Evolutionary conservation across 331 rosid species (phyloP).

Genomic region (Spiraea crenata): DNA sequence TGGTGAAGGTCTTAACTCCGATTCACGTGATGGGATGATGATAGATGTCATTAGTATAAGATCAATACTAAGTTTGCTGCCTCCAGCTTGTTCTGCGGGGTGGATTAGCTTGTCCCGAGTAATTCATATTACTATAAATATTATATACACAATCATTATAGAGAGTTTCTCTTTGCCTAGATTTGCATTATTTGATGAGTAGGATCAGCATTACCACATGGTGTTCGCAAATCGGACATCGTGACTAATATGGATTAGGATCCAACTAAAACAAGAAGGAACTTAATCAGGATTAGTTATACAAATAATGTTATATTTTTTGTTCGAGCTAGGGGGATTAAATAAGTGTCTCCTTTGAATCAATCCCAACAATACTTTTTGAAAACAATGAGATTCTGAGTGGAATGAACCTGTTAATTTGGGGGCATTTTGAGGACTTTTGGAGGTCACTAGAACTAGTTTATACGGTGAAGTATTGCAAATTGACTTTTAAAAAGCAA

Average conservation of each 20-base stretch:
- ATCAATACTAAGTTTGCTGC: too few species aligned
- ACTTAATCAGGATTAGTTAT: background rate
- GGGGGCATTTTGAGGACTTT: background rate
- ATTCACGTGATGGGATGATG: too few species aligned
- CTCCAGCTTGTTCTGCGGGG: too few species aligned
- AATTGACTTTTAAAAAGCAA: background rate
- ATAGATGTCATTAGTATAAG: too few species aligned
- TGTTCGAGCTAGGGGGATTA: background rate
- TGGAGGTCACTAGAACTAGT: background rate
- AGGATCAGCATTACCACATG: constrained; percentile 13
- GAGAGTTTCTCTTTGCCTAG: constrained; percentile 2
- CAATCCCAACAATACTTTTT: background rate
- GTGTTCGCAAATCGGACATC: constrained; percentile 5
- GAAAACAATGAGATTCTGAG: background rate
- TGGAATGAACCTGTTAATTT: background rate
- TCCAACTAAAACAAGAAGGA: background rate
- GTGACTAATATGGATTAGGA: background rate
- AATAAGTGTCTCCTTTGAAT: constrained; percentile 3
- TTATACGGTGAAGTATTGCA: background rate
- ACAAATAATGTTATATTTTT: background rate
- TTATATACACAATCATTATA: background rate
- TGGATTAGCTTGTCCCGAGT: too few species aligned
- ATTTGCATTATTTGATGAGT: constrained; percentile 5
- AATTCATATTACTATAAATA: too few species aligned
- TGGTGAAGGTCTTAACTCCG: too few species aligned